Percentiles rank a stretch among this genome's conserved stretches.
These are phyloP conservation scores for Pyrus hybrid DNA, from an alignment of 331 rosid species.

Conservation along the genomic window DNA sequence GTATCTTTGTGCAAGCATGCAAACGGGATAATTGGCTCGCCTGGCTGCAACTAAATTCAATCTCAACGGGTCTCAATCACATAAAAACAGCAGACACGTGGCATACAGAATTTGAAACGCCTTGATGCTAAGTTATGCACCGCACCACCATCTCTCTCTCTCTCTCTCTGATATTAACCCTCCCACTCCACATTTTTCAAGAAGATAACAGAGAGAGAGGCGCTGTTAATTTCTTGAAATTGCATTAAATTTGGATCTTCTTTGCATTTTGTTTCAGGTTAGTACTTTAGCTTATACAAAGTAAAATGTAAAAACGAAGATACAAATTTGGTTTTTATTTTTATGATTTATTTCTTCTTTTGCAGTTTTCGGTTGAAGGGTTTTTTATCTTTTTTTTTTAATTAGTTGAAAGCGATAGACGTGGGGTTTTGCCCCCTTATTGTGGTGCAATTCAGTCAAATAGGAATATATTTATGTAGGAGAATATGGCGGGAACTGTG, in stretches of 20 bases:
- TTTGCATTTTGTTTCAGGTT: not conserved
- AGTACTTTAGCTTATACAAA: not conserved
- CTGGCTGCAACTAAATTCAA: conserved; percentile 41
- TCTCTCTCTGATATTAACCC: conserved; percentile 3
- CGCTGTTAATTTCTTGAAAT: not conserved
- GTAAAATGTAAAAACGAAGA: not conserved
- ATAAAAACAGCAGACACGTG: conserved; percentile 41
- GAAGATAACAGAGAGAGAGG: not conserved
- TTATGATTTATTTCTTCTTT: not conserved
- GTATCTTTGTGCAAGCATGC: conserved; percentile 54
- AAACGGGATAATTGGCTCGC: conserved; percentile 49
- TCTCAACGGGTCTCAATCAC: conserved; percentile 9
- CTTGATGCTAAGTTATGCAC: conserved; percentile 32
- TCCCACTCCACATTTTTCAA: not conserved
- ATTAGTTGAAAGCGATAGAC: conserved; percentile 41
- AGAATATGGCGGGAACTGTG: conserved; percentile 60
- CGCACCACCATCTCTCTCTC: not conserved
- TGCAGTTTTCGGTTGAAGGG: conserved; percentile 8
- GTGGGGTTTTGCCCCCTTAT: conserved; percentile 72
- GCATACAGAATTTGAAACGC: conserved; percentile 52
- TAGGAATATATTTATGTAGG: conserved; percentile 30
- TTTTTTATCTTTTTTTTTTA: not conserved
- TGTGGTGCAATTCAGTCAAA: conserved; percentile 72
- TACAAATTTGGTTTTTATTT: not conserved
- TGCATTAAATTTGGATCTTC: not conserved